Percentiles rank a stretch among this genome's conserved stretches.
Conservation (phyloP, 164 flowering plant species). For the Annona cherimola region DNA sequence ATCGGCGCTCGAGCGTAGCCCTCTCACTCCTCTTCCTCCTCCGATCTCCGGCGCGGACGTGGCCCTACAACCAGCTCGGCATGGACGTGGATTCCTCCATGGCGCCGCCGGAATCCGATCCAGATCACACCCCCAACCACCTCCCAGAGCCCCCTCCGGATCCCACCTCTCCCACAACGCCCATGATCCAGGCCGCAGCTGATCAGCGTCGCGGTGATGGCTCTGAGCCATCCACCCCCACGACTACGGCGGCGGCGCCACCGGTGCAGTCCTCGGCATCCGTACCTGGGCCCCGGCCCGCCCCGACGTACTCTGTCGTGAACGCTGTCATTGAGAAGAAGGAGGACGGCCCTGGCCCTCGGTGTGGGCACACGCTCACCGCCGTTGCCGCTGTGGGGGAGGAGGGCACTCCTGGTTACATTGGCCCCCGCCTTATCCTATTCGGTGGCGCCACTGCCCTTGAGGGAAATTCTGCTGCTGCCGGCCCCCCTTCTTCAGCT, state of each 20-base stretch:
- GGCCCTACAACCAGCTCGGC: background rate
- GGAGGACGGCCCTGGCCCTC: conserved; percentile 94
- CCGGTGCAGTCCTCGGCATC: conserved; percentile 28
- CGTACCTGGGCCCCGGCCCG: conserved; percentile 80
- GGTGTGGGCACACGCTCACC: conserved; percentile 98
- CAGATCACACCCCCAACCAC: conserved; percentile 32
- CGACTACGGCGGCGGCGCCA: conserved; percentile 25
- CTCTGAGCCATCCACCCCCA: conserved; percentile 16
- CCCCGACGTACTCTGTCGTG: conserved; percentile 81
- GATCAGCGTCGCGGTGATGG: conserved; percentile 6
- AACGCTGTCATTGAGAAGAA: conserved; percentile 81
- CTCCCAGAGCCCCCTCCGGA: conserved; percentile 7
- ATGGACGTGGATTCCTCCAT: conserved; percentile 65
- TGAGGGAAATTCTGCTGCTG: conserved; percentile 87
- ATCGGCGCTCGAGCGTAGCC: background rate
- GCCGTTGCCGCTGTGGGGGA: conserved; percentile 95
- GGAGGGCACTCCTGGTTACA: conserved; percentile 78
- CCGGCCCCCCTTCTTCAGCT: conserved; percentile 88
- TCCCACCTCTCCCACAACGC: conserved; percentile 5
- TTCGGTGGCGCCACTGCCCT: conserved; percentile 99
- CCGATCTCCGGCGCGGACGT: background rate
- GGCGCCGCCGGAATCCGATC: conserved; percentile 53
- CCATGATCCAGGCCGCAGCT: conserved; percentile 3
- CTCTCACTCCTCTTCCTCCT: background rate
- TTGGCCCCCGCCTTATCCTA: conserved; percentile 85